Evolutionary conservation across 192 early-diverging fungal species (phyloP).

Genomic region (Mortierella alpina): DNA sequence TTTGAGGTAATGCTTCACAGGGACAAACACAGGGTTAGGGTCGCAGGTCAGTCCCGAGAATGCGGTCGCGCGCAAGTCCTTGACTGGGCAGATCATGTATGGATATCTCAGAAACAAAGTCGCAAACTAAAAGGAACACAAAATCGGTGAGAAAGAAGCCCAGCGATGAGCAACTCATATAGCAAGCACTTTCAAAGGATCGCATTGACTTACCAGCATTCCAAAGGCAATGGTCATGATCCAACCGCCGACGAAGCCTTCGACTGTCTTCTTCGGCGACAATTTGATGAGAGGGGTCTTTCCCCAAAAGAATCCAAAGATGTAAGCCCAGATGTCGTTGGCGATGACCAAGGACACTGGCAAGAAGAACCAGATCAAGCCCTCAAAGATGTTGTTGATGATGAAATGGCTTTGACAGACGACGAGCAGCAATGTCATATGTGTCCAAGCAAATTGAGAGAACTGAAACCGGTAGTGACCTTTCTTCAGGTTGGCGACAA

Average conservation of each 20-base stretch:
- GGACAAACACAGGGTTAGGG: conserved; percentile 66
- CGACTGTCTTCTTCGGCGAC: conserved; percentile 98
- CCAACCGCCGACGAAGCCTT: conserved; percentile 94
- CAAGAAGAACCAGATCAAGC: conserved; percentile 96
- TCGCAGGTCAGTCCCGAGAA: conserved; percentile 66
- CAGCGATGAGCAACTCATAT: not conserved
- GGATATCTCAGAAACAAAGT: conserved; percentile 63
- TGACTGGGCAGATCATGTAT: conserved; percentile 72
- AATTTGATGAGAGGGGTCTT: conserved; percentile 90
- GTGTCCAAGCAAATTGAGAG: conserved; percentile 96
- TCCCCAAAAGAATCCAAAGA: conserved; percentile 97
- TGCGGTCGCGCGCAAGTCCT: conserved; percentile 61
- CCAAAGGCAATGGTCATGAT: conserved; percentile 90
- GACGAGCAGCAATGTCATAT: conserved; percentile 94
- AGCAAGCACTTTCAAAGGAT: not conserved
- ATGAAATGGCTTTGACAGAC: conserved; percentile 96
- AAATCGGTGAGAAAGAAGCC: not conserved
- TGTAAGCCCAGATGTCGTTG: conserved; percentile 97
- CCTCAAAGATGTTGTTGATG: conserved; percentile 98
- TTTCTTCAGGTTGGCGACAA: conserved; percentile 93
- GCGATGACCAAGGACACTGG: conserved; percentile 90
- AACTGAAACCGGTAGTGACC: conserved; percentile 96
- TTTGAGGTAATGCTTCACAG: conserved; percentile 55
- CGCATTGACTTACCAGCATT: conserved; percentile 64
- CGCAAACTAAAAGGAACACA: conserved; percentile 41